These are phyloP conservation scores for Fusarium praegraminearum DNA, from an alignment of 2,329 filamentous ascomycete genomes.

Conservation along the genomic window DNA sequence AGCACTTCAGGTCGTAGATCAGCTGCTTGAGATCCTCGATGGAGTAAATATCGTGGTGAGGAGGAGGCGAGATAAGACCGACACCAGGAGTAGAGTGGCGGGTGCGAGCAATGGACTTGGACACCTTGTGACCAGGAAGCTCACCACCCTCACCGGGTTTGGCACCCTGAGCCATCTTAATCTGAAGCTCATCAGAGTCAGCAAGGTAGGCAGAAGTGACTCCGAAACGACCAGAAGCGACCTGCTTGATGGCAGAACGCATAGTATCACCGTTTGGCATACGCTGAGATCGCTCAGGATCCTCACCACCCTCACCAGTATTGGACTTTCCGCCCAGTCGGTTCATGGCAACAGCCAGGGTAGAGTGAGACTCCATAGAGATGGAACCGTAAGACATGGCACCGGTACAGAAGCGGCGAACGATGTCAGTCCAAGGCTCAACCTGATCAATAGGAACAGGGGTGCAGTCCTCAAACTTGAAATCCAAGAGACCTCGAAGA, in stretches of 20 bases:
- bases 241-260: slow-evolving; percentile 97
- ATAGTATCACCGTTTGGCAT: slow-evolving; percentile 95
- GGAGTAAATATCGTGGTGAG: slow-evolving; percentile 98
- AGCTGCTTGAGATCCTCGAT: slow-evolving; percentile 98
- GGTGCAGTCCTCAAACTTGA: slow-evolving; percentile 88
- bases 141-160: slow-evolving; percentile 99
- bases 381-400: slow-evolving; percentile 99
- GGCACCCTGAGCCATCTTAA: slow-evolving; percentile 99
- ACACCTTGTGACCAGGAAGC: slow-evolving; percentile 96
- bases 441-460: slow-evolving; percentile 96
- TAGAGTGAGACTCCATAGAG: slow-evolving; percentile 98
- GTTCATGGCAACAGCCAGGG: slow-evolving; percentile 96
- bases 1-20: slow-evolving; percentile 97
- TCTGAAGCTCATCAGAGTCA: slow-evolving; percentile 95
- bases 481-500: slow-evolving; percentile 91
- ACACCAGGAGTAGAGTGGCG: slow-evolving; percentile 97
- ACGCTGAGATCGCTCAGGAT: slow-evolving; percentile 87
- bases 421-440: slow-evolving; percentile 98
- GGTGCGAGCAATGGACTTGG: slow-evolving; percentile 91
- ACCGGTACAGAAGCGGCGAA: slow-evolving; percentile 94
- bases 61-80: slow-evolving; percentile 93
- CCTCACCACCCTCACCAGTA: slow-evolving; percentile 96
- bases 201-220: slow-evolving; percentile 95
- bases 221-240: slow-evolving; percentile 95
- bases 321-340: slow-evolving; percentile 96